phyloP scores from a whole-genome alignment of 495 filamentous ascomycete species.

The Penicillium flavigenum region DNA sequence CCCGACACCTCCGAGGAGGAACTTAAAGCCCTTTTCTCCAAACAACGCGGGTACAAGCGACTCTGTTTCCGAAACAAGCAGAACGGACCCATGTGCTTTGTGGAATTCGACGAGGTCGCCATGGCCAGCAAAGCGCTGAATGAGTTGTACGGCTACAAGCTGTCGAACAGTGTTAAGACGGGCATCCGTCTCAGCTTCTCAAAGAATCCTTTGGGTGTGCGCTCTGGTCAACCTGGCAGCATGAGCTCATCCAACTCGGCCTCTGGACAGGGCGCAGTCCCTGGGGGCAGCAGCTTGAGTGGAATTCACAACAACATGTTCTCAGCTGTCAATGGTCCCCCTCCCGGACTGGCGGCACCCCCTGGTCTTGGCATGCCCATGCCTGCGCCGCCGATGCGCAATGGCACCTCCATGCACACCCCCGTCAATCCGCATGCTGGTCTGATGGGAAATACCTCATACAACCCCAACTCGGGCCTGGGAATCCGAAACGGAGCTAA shows the following conservation, averaged over 20 bases:
- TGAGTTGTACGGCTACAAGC: constrained; percentile 82
- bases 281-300: constrained; percentile 51
- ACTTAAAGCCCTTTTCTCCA: constrained; percentile 90
- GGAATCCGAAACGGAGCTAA: constrained; percentile 47
- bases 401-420: constrained; percentile 37
- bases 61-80: constrained; percentile 97
- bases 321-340: constrained; percentile 70
- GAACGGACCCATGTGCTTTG: constrained; percentile 98
- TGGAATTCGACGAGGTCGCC: constrained; percentile 94
- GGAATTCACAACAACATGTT: constrained; percentile 62
- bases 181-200: constrained; percentile 98
- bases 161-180: constrained; percentile 93
- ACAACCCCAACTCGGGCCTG: constrained; percentile 45
- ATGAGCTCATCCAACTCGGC: constrained; percentile 52
- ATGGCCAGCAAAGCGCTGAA: constrained; percentile 92
- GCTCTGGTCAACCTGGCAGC: constrained; percentile 66
- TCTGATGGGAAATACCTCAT: constrained; percentile 39
- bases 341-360: constrained; percentile 68
- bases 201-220: constrained; percentile 94
- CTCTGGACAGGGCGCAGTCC: constrained; percentile 47
- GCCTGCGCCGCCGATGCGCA: constrained; percentile 27
- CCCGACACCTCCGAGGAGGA: constrained; percentile 95
- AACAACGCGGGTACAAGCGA: constrained; percentile 92
- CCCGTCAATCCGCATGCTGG: constrained; percentile 35
- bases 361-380: constrained; percentile 58